These are phyloP conservation scores for Neodidymelliopsis sp. DNA, from an alignment of 2,329 filamentous ascomycete genomes.

Conservation along the genomic window DNA sequence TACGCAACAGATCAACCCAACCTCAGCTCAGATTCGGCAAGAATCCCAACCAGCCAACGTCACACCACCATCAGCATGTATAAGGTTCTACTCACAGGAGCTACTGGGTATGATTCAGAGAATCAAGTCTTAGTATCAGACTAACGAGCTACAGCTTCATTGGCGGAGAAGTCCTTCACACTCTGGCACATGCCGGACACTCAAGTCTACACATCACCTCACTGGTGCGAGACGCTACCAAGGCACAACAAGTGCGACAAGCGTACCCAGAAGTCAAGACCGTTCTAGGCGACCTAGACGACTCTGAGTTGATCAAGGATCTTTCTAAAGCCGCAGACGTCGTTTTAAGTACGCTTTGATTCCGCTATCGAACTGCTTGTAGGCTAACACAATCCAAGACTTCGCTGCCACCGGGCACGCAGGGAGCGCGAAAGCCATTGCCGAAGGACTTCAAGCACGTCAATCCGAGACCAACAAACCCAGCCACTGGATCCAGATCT, in stretches of 20 bases:
- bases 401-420: conserved; percentile 20
- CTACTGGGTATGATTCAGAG: conserved; percentile 15
- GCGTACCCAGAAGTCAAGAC: conserved; percentile 12
- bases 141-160: conserved; percentile 9
- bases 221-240: conserved; percentile 15
- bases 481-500: conserved; percentile 22
- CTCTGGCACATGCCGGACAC: conserved; percentile 5
- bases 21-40: not conserved
- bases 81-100: conserved; percentile 17
- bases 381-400: conserved; percentile 5
- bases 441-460: conserved; percentile 14
- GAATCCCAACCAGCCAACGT: not conserved
- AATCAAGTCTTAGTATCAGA: not conserved
- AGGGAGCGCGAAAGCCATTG: conserved; percentile 19
- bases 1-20: not conserved
- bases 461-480: conserved; percentile 7
- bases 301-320: conserved; percentile 8
- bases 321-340: conserved; percentile 17
- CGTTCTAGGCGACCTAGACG: conserved; percentile 16
- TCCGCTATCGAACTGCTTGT: no score
- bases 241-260: conserved; percentile 13
- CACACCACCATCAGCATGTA: conserved; percentile 3
- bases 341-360: conserved; percentile 11
- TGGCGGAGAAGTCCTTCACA: conserved; percentile 19
- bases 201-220: conserved; percentile 8